These are phyloP conservation scores for Drechslera avenae DNA, from an alignment of 2,329 filamentous ascomycete genomes.

Conservation along the genomic window DNA sequence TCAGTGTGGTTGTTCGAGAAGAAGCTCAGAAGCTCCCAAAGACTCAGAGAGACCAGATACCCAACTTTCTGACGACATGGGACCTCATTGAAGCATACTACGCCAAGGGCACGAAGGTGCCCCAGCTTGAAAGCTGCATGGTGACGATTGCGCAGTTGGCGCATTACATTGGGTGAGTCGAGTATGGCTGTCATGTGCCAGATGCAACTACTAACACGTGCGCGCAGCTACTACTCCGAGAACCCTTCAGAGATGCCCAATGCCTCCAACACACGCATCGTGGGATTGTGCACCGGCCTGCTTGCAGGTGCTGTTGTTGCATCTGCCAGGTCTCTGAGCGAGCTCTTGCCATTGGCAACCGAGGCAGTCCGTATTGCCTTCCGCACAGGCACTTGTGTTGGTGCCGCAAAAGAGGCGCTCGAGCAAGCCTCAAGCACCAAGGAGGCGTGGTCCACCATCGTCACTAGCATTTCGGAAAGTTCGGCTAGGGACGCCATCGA, in stretches of 20 bases:
- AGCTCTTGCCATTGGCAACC: constrained; percentile 66
- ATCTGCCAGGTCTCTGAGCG: constrained; percentile 65
- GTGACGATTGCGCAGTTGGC: constrained; percentile 69
- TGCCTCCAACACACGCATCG: constrained; percentile 58
- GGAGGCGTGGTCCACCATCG: constrained; percentile 70
- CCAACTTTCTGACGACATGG: constrained; percentile 65
- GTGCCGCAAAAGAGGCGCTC: constrained; percentile 51
- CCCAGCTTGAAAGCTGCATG: constrained; percentile 68
- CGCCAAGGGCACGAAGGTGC: constrained; percentile 60
- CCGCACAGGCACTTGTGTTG: constrained; percentile 60
- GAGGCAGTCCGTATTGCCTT: constrained; percentile 71
- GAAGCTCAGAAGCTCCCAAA: constrained; percentile 64
- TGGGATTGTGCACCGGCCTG: constrained; percentile 71
- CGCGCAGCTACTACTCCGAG: constrained; percentile 52
- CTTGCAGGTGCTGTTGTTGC: constrained; percentile 72
- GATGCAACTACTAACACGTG: constrained; percentile 32
- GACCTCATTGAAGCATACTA: constrained; percentile 70
- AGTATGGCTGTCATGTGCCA: not conserved
- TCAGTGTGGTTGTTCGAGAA: constrained; percentile 62
- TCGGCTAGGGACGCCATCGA: constrained; percentile 58
- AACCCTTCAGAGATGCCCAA: constrained; percentile 60
- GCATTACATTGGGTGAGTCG: constrained; percentile 70
- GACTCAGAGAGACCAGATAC: constrained; percentile 63
- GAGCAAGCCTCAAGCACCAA: constrained; percentile 61
- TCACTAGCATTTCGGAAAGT: constrained; percentile 61